phyloP scores from a whole-genome alignment of 139 green algal species.

The Chlorella sp. region DNA sequence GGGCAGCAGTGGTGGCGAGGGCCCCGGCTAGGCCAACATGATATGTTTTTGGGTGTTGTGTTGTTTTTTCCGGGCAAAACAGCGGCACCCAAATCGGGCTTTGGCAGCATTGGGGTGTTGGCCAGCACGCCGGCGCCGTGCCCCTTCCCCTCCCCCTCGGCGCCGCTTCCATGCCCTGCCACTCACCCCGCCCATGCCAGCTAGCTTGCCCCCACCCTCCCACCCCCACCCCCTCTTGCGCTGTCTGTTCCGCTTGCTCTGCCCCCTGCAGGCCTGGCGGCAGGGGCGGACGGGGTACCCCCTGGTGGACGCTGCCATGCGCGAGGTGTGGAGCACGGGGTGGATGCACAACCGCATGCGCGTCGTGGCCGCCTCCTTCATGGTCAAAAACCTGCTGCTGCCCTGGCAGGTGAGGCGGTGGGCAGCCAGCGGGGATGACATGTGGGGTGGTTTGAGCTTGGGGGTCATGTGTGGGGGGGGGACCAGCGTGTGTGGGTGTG shows the following conservation, averaged over 20 bases:
- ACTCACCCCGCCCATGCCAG: no score
- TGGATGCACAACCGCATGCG: constrained; percentile 69
- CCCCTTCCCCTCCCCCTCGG: no score
- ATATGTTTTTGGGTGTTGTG: no score
- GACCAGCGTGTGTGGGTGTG: no score
- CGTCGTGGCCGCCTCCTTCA: constrained; percentile 45
- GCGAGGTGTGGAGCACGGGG: constrained; percentile 71
- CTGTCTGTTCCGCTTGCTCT: background rate
- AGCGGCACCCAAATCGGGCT: no score
- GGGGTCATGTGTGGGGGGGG: no score
- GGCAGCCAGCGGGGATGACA: background rate
- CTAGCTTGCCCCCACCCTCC: background rate
- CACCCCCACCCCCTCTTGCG: background rate
- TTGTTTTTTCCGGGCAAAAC: no score
- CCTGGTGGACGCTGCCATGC: constrained; percentile 73
- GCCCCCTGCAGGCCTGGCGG: constrained; percentile 66
- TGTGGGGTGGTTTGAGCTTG: background rate
- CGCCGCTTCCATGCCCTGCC: no score
- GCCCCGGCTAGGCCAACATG: no score
- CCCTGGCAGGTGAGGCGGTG: constrained; percentile 78
- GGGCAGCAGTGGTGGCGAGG: no score
- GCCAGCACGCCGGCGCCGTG: no score
- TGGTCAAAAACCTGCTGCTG: constrained; percentile 94
- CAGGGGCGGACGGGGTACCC: constrained; percentile 65
- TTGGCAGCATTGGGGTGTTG: no score